Evolutionary conservation across 1,139 yeast species (phyloP), one percentile per base, ranked within the genome.

Genomic region (Pichia cactophila): DNA sequence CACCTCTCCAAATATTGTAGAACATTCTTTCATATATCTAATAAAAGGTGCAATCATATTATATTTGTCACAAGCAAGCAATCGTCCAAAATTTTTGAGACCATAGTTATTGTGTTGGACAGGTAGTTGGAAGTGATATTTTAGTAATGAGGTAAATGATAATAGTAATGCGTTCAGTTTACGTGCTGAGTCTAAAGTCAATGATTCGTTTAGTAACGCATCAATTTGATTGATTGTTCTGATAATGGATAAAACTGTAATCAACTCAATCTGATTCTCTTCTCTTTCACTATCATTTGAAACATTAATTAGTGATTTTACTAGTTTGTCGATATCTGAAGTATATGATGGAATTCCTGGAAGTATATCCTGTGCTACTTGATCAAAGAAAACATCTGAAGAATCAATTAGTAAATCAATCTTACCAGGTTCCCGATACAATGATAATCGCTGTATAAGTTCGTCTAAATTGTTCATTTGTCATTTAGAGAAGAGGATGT

Each of bases 41-140:
- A 61, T 41, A 33, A 61, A 46, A 1, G 64, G 56, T 10, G 37
- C 42, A 9, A 60, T 42, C 10, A 58, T 29, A 26, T 53, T 51
- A 14, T 43, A 31, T n/a, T 47, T 42, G 7, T 51, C 43, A 4
- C 50, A 36, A 2, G 56, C 49, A 6, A 61, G 45, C 1, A 62
- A 42, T 9, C 26, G 41, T 4, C 61, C 64, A 51, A 58, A 61
- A 40, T 57, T 60, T 45, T 48, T 56, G 38, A 62, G 59, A 1
- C 57, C 63, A 43, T 58, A 61, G 40, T 59, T 56, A 8, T 51
- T 50, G 41, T 59, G 58, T 8, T 53, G 41, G 16, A 41, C 48
- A 2, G 63, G 60, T n/a, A 62, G 43, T 43, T 60, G 62, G 38
- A 60, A 62, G 45, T 62, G 63, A 45, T 60, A 58, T 37, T 59